Evolutionary conservation across 2,329 filamentous ascomycete species (phyloP).

Genomic region (Cercospora zeae-maydis): DNA sequence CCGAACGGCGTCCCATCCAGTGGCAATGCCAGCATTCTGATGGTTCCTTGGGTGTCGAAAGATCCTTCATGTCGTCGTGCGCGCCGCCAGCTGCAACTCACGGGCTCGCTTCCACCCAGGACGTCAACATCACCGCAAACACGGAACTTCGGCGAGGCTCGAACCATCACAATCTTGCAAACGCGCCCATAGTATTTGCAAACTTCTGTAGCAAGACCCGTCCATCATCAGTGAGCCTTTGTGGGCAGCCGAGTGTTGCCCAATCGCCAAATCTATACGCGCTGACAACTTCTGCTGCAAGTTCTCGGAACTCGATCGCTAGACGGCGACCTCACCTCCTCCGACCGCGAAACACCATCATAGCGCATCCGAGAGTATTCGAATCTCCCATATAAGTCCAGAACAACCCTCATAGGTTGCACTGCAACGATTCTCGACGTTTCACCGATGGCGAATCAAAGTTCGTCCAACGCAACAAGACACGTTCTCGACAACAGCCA

Average conservation of each 20-base stretch:
- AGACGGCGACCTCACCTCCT: neutral
- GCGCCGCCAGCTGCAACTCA: neutral
- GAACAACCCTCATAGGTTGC: neutral
- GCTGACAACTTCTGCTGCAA: neutral
- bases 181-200: neutral
- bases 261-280: neutral
- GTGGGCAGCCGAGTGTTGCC: neutral
- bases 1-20: no score
- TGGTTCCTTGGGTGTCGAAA: no score
- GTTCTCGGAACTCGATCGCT: neutral
- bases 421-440: neutral
- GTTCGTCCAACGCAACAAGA: neutral
- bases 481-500: neutral
- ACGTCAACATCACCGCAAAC: neutral
- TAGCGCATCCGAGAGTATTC: no score
- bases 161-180: neutral
- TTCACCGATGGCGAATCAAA: neutral
- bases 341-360: neutral
- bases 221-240: neutral
- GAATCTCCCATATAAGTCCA: neutral
- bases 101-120: neutral
- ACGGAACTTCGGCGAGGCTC: neutral
- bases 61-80: neutral
- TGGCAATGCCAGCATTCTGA: neutral
- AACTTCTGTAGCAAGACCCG: neutral